These are phyloP conservation scores for Hamigera avellanea DNA, from an alignment of 495 filamentous ascomycete genomes.

Conservation along the genomic window DNA sequence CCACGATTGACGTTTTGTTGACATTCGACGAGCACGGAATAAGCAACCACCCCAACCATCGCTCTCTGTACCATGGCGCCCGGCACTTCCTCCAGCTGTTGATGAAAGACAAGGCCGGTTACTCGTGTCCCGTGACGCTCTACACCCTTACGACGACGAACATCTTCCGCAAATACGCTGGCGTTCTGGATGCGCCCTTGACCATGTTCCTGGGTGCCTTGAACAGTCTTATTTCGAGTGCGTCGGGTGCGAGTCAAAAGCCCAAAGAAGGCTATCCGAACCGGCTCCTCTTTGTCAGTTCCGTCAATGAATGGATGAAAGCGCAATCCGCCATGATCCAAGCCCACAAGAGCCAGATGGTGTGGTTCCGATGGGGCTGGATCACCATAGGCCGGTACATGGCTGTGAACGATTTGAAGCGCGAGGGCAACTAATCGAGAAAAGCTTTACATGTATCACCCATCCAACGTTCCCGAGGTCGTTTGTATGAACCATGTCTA, in stretches of 20 bases:
- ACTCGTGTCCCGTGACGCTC: constrained; percentile 60
- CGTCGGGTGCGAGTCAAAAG: constrained; percentile 15
- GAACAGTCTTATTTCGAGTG: constrained; percentile 21
- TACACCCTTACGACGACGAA: constrained; percentile 69
- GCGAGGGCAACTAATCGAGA: constrained; percentile 38
- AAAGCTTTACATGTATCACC: too few relatives aligned
- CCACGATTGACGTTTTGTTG: constrained; percentile 68
- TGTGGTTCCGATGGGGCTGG: constrained; percentile 97
- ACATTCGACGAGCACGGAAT: constrained; percentile 80
- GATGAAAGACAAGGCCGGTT: constrained; percentile 51
- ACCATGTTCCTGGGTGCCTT: constrained; percentile 43
- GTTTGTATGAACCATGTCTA: constrained; percentile 1
- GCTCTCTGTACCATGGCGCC: constrained; percentile 73
- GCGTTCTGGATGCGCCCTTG: constrained; percentile 57
- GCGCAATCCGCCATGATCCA: constrained; percentile 79
- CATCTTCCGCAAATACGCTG: constrained; percentile 67
- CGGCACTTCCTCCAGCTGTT: constrained; percentile 53
- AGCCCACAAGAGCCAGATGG: constrained; percentile 91
- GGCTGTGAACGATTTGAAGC: constrained; percentile 80
- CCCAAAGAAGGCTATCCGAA: constrained; percentile 32
- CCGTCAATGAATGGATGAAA: constrained; percentile 43
- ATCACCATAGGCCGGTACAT: constrained; percentile 86
- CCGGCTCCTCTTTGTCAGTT: constrained; percentile 59
- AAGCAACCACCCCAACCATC: constrained; percentile 84
- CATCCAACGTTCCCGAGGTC: constrained; percentile 1